These are phyloP conservation scores for Monilinia fructicola DNA, from an alignment of 2,329 filamentous ascomycete species.

Conservation along the genomic window DNA sequence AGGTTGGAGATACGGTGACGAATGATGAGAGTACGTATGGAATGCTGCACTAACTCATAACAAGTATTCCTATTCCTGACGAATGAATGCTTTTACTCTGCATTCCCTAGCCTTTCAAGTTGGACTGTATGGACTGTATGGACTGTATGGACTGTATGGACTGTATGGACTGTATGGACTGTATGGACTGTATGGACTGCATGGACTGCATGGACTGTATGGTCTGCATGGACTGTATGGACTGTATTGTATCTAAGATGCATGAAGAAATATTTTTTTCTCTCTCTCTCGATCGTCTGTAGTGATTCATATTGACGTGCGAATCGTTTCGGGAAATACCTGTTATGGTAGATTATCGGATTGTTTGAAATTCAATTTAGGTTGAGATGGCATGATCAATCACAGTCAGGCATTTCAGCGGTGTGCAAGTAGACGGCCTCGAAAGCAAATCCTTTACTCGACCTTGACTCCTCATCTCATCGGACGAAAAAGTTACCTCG, in stretches of 20 bases:
- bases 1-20: neutral
- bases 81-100: neutral
- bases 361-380: conserved; percentile 3
- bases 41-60: neutral
- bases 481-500: conserved; percentile 1
- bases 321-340: conserved; percentile 3
- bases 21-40: neutral
- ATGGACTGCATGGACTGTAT: no score
- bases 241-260: neutral
- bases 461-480: neutral
- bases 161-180: neutral
- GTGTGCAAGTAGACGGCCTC: conserved; percentile 11
- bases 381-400: neutral
- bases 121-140: neutral
- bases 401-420: neutral
- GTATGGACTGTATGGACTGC: neutral
- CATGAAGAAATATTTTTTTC: neutral
- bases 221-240: no score
- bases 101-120: neutral
- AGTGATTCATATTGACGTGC: neutral
- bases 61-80: neutral
- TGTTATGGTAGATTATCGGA: conserved; percentile 1
- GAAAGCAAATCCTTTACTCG: neutral
- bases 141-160: neutral
- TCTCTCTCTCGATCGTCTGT: neutral